Evolutionary conservation across 805 yeast genomes (phyloP), one percentile per base, ranked within the genome.

Genomic region (Maudiozyma serrabonitensis): DNA sequence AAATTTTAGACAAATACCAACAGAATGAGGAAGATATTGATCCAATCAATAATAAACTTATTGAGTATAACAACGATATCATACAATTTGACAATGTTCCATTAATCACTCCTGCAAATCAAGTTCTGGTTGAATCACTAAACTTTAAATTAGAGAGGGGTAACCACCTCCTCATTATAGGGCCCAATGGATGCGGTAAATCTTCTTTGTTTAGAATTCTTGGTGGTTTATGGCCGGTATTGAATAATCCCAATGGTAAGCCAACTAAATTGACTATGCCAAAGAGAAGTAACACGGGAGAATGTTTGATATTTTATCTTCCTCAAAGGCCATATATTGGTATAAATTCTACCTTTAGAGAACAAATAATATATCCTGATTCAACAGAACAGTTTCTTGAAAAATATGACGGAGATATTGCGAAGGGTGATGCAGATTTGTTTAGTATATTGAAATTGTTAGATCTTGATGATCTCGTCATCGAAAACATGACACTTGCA

Each of bases 121-220:
- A 86, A 42, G 75, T 82, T 0, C 72, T 90, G 43, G 82, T 86
- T 21, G 72, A 78, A 42, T 75, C 79, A 38, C 73, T 90, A 57
- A 73, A 79, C 26, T 89, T 90, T 65, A 75, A 82, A 46, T 78
- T 90, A 48, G 78, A 82, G 53, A 84, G 79, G 34, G 96, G 96
- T 35, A 82, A 89, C 46, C 93, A 90, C 66, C 71, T 90, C 46
- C 73, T 90, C 47, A 89, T 90, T 62, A 89, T 91, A 9, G 98
- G 98, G 0, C 97, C 97, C 13, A 90, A 90, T 62, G 98, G 98
- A 1, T 86, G 95, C 54, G 98, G 98, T 26, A 90, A 90, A 68
- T 89, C 96, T 0, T 90, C 97, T 0, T 70, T 90, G 50, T 90
- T 90, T 66, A 78, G 98, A 62, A 79, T 90, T 59, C 75, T 90